Percentiles rank a stretch among this genome's conserved stretches.
These are phyloP conservation scores for Alternaria sp. DNA, from an alignment of 2,329 filamentous ascomycete genomes.

Conservation along the genomic window DNA sequence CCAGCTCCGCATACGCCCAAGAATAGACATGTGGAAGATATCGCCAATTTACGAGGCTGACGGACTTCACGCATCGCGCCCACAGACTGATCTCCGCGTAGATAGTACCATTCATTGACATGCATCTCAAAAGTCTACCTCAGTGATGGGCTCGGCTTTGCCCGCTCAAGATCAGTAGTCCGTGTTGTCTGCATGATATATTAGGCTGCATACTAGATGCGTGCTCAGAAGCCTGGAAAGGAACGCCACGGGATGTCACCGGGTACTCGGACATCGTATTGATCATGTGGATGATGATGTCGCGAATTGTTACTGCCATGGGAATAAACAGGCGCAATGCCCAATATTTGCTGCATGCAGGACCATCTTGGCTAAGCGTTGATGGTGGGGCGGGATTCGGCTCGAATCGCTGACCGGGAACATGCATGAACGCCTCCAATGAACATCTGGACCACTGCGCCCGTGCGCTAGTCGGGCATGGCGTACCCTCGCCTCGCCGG, in stretches of 20 bases:
- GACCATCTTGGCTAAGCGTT: background rate
- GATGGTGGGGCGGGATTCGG: background rate
- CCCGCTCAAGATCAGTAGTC: background rate
- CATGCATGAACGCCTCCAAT: conserved; percentile 1
- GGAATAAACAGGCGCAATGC: background rate
- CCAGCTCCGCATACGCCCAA: background rate
- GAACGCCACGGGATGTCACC: background rate
- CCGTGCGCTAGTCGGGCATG: background rate
- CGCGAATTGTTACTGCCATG: background rate
- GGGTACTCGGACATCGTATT: background rate
- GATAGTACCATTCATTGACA: background rate
- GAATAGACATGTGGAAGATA: background rate
- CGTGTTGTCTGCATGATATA: background rate
- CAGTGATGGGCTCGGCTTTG: background rate
- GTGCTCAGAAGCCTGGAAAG: background rate
- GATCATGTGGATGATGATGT: background rate
- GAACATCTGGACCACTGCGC: background rate
- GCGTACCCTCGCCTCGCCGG: background rate
- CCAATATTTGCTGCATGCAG: conserved; percentile 5
- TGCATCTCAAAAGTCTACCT: background rate
- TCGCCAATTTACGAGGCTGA: background rate
- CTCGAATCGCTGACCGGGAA: background rate
- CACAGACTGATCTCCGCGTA: background rate
- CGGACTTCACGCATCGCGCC: background rate
- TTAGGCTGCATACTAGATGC: background rate